Conservation (phyloP, 495 filamentous ascomycete species). For the Hypoxylon rickii region DNA sequence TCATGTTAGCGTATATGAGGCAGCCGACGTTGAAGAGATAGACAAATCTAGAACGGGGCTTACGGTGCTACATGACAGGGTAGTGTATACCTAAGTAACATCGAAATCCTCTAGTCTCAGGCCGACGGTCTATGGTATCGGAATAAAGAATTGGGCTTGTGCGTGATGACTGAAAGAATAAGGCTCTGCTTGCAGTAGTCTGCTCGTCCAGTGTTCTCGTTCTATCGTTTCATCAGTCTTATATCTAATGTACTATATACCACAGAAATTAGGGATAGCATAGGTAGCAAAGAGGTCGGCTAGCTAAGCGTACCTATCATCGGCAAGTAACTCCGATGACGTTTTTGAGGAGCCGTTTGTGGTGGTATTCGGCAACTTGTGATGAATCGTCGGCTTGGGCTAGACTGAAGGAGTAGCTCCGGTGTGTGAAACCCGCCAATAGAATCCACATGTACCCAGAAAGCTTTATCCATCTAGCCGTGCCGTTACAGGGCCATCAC, state of each 20-base stretch:
- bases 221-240: conserved; percentile 4
- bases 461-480: conserved; percentile 4
- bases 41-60: neutral
- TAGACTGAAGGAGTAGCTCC: conserved; percentile 19
- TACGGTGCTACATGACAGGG: neutral
- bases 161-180: too few relatives aligned
- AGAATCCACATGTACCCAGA: conserved; percentile 11
- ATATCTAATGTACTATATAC: neutral
- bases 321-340: conserved; percentile 17
- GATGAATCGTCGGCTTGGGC: conserved; percentile 13
- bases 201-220: conserved; percentile 3
- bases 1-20: conserved; percentile 6
- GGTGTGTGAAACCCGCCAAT: conserved; percentile 11
- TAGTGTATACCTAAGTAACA: too few relatives aligned
- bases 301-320: conserved; percentile 2
- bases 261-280: neutral
- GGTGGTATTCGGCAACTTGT: conserved; percentile 17
- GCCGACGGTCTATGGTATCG: too few relatives aligned
- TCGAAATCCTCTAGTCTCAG: too few relatives aligned
- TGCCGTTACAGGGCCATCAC: conserved; percentile 2
- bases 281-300: conserved; percentile 1
- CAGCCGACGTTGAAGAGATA: neutral
- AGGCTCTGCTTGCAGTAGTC: too few relatives aligned
- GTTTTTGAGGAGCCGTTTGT: conserved; percentile 11
- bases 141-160: too few relatives aligned